Base-by-base conservation (phyloP, 768 basidiomycete genomes). In the Dioszegia crocea region DNA sequence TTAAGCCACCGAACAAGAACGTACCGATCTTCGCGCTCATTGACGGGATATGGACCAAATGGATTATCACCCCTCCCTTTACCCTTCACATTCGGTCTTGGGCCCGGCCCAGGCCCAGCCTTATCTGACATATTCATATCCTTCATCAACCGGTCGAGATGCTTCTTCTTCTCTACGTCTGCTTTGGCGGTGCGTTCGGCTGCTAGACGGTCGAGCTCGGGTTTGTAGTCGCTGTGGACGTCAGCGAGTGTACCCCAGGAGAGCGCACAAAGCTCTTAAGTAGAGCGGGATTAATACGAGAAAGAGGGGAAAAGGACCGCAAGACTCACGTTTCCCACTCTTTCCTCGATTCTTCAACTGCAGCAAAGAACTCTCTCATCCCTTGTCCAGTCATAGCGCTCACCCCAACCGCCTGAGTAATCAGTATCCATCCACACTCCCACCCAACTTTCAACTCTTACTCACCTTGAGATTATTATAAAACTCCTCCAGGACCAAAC, bases 321-420 rank as follows among this genome's bases (percentile, higher is more conserved):
- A n/a, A n/a, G 12, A 77, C 84, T 67, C 70, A 96, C 93, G 80
- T 86, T 76, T 89, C 86, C 77, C 96, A 99, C 77, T 93, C 92
- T 56, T 84, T 81, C 65, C 91, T 81, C 1, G 89, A 91, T 29
- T 84, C 86, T 64, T 93, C 87, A 10, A 99, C 91, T 1, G 90
- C 91, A 29, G 87, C 84, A 70, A 99, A 88, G 76, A 99, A 96
- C 54, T 89, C 89, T 62, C 86, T 81, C 70, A 99, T 84, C 3
- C 96, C 96, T 29, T 85, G 87, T n/a, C 96, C 96, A 0, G 96
- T 98, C 82, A 90, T 81, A 58, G 93, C 92, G 17, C 91, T 93
- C 12, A 98, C 94, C 16, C 96, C 93, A 12, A 98, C 94, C 3
- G 92, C 84, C 92, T 94, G 59, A 1, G 2, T 10, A 31, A 40